A percentile compares a stretch with the other conserved stretches of the same genome.
phyloP scores from a whole-genome alignment of 306 rosid genomes.

The Medicago ruthenica region DNA sequence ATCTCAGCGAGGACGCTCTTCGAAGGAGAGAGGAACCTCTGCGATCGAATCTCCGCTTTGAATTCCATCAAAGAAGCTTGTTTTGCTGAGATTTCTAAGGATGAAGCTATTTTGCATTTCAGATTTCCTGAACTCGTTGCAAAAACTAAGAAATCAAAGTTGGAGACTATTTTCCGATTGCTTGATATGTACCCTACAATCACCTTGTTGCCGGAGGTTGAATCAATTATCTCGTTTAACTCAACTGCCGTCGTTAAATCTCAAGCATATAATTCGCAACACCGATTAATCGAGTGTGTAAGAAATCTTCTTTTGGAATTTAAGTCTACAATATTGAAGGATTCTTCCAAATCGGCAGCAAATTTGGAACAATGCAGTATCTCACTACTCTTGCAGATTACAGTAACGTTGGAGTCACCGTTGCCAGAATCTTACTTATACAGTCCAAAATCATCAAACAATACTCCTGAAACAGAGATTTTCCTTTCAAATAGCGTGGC shows the following conservation, averaged over 20 bases:
- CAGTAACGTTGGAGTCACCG: conserved; percentile 33
- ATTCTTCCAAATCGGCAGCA: conserved; percentile 46
- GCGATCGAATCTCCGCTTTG: conserved; percentile 69
- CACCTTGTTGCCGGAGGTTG: conserved; percentile 62
- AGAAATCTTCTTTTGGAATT: conserved; percentile 49
- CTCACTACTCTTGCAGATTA: conserved; percentile 68
- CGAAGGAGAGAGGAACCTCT: conserved; percentile 72
- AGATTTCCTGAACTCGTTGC: conserved; percentile 62
- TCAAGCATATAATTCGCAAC: conserved; percentile 53
- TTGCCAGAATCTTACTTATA: conserved; percentile 51
- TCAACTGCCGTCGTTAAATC: conserved; percentile 49
- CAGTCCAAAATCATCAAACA: conserved; percentile 39
- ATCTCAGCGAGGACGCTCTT: conserved; percentile 60
- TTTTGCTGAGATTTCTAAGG: conserved; percentile 65
- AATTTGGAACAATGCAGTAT: conserved; percentile 49
- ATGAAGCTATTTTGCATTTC: conserved; percentile 67
- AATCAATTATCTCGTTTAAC: conserved; percentile 60
- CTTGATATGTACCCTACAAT: conserved; percentile 67
- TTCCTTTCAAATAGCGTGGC: conserved; percentile 53
- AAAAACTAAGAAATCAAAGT: conserved; percentile 51
- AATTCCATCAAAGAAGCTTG: conserved; percentile 63
- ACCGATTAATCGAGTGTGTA: conserved; percentile 50
- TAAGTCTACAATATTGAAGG: conserved; percentile 58
- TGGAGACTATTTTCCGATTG: conserved; percentile 63
- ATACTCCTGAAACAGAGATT: not conserved